Base-by-base conservation (phyloP, 306 rosid species). In the Nissolia schottii region DNA sequence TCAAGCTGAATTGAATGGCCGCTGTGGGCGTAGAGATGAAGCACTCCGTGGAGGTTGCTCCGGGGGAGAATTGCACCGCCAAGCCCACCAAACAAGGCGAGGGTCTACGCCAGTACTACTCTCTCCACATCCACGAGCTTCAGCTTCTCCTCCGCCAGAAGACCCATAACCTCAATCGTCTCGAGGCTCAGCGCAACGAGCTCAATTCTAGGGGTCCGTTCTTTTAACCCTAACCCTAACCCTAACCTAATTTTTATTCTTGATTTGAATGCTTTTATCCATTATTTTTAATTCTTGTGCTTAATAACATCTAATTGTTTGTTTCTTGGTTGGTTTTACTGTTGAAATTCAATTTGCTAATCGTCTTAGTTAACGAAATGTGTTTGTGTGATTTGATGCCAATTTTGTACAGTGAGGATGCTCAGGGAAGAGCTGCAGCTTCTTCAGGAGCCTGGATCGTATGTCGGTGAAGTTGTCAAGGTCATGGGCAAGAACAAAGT, bases 401-500 rank as follows among this genome's bases (percentile, higher is more conserved):
- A 38, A 63, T 72, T 75, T 71, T 45, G 69, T 55, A 31, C 88
- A 94, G 97, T 94, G 91, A 90, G 98, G 81, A 91, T 91, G 97
- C 98, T 94, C 5, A 87, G 94, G 22, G 98, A 94, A 85, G 98
- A 94, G 65, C 83, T 94, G 27, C 98, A 94, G 85, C 91, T 91
- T 81, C 97, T 94, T 66, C 98, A 94, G 80, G 98, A 94, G 76
- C 98, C 98, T 3, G 98, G 98, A 37, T 94, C 98, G 0, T 94
- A 94, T 76, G 98, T 94, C 1, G 97, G 97, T 25, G 98, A 94
- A 84, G 98, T 94, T 60, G 97, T 94, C 37, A 94, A 94, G 81
- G 98, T 91, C 38, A 94, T 94, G 98, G 98, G 97, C 23, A 94
- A 94, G 80, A 94, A 89, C 79, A 94, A 94, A 81, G 98, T 94